Evolutionary conservation across 441 rosid genomes (phyloP), one percentile per base, ranked within the genome.

Genomic region (Populus hybrid): DNA sequence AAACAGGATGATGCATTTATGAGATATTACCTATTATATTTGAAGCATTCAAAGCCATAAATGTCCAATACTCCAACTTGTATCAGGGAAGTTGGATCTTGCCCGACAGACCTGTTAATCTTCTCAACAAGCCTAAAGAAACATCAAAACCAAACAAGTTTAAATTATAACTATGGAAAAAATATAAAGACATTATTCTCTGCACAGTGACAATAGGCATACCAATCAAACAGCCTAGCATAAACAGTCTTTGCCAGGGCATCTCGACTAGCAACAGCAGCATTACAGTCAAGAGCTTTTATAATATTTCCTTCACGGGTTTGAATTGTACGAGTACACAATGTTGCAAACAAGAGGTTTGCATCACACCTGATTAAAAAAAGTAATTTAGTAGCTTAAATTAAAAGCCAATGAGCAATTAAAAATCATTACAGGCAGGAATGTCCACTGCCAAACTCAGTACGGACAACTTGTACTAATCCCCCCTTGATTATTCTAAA

Each of bases 161-260:
- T 70, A 69, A 59, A 63, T 70, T 68, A 66, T 72, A 75, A 73
- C 40, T 73, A 24, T 23, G 64, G 42, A 78, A 1, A 73, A 79
- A 35, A 53, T 61, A 68, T 30, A 64, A 69, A 71, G 63, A 67
- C 76, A 70, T 28, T 38, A 46, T 71, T 30, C 50, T 65, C 67
- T 32, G 26, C 35, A 74, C 63, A 63, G 30, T 24, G 53, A 80
- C 28, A 30, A 59, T 28, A 80, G 83, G 75, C 79, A 81, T 85
- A 96, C 99, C 99, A 94, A 88, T 96, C 99, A 88, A 96, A 96
- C 80, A 94, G 78, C 69, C 94, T 90, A 78, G 99, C 88, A 73
- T 96, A 96, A 80, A 96, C 91, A 71, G 98, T 96, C 88, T 96
- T 96, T 18, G 99, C 94, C 80, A 96, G 86, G 71, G 97, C 95